Conservation (phyloP, 2,329 filamentous ascomycete genomes). For the Fusarium austroafricanum region DNA sequence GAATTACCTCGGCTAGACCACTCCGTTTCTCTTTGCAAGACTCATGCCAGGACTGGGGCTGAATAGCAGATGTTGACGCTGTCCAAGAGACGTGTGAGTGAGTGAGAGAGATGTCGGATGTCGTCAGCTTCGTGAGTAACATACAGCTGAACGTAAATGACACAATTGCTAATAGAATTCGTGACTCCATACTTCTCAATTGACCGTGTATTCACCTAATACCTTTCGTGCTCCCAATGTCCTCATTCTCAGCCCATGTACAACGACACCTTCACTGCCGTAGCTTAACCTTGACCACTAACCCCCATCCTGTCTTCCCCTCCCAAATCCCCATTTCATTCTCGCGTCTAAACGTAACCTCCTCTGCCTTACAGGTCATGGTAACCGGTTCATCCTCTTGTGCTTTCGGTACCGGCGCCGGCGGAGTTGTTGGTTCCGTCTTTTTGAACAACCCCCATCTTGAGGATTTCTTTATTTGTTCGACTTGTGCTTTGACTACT, state of each 20-base stretch:
- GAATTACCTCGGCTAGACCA: background rate
- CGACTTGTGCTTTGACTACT: slow-evolving; percentile 48
- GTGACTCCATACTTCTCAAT: background rate
- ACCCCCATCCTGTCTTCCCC: slow-evolving; percentile 61
- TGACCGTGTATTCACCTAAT: background rate
- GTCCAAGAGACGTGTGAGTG: background rate
- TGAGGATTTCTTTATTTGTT: slow-evolving; percentile 50
- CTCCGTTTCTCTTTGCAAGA: background rate
- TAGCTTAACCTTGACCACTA: slow-evolving; percentile 57
- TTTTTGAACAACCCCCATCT: slow-evolving; percentile 52
- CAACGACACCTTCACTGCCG: slow-evolving; percentile 10
- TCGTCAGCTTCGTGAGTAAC: background rate
- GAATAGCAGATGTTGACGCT: background rate
- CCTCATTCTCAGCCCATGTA: background rate
- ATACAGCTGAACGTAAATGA: background rate
- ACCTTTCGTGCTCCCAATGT: background rate
- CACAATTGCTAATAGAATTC: background rate
- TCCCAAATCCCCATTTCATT: slow-evolving; percentile 66
- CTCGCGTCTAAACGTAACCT: slow-evolving; percentile 63
- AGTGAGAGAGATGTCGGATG: too few species aligned
- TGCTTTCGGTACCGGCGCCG: slow-evolving; percentile 2
- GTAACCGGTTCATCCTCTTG: slow-evolving; percentile 45
- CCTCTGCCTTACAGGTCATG: slow-evolving; percentile 58
- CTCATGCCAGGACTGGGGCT: too few species aligned
- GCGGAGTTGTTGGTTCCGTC: slow-evolving; percentile 24